Conservation (phyloP, 225 moss, liverwort and hornwort genomes). For the Thuidium tamariscinum region DNA sequence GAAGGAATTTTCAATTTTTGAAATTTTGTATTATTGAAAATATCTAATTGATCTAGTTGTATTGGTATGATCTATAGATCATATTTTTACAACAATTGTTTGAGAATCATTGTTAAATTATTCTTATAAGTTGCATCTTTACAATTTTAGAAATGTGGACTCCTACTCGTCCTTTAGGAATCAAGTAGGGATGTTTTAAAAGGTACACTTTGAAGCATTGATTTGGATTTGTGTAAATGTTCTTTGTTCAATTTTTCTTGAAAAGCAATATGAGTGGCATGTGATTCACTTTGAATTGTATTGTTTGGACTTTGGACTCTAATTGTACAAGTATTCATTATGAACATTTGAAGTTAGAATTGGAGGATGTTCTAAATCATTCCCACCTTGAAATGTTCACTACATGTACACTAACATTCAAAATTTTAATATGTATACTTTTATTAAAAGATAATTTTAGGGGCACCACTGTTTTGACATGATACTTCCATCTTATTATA, state of each 20-base stretch:
- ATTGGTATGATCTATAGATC: too few species aligned
- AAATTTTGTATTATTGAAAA: too few species aligned
- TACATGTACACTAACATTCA: accelerated
- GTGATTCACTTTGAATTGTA: background rate
- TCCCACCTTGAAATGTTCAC: background rate
- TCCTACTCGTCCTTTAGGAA: too few species aligned
- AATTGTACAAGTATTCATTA: accelerated
- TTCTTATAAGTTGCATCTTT: too few species aligned
- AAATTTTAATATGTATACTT: background rate
- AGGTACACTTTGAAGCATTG: background rate
- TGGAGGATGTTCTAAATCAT: background rate
- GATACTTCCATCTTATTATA: background rate
- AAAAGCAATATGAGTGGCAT: background rate
- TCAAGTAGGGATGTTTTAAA: too few species aligned
- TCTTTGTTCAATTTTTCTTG: background rate
- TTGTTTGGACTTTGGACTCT: too few species aligned
- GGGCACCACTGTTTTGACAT: accelerated
- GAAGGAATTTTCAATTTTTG: too few species aligned
- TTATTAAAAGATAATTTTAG: background rate
- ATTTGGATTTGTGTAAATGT: background rate
- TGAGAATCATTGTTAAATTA: too few species aligned
- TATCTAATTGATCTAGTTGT: too few species aligned
- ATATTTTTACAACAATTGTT: too few species aligned
- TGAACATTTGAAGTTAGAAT: background rate
- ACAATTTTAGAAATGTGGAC: too few species aligned